phyloP scores from a whole-genome alignment of 2,329 filamentous ascomycete genomes.

The Ceratocystis lukuohia region DNA sequence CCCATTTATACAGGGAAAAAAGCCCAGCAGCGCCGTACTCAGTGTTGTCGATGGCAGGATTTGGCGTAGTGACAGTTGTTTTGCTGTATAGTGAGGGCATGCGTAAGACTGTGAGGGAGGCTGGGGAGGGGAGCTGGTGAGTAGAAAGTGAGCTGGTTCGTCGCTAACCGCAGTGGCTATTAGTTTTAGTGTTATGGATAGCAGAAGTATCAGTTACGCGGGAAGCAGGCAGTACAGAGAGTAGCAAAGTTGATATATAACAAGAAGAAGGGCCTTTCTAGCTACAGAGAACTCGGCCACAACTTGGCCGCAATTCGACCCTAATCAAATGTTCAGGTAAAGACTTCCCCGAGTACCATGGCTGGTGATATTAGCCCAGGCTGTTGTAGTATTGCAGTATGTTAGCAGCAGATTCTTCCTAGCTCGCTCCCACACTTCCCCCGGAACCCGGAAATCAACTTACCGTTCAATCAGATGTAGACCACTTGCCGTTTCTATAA shows the following conservation, averaged over 20 bases:
- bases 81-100: slow-evolving; percentile 29
- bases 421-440: neutral
- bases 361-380: neutral
- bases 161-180: neutral
- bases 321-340: no score
- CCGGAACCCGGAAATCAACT: slow-evolving; percentile 17
- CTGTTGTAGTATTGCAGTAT: neutral
- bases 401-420: neutral
- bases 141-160: neutral
- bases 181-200: neutral
- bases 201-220: neutral
- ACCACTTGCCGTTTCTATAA: slow-evolving; percentile 87
- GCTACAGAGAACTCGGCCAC: neutral
- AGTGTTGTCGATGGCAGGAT: slow-evolving; percentile 43
- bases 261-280: neutral
- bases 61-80: slow-evolving; percentile 43
- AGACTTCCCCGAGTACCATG: neutral
- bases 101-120: neutral
- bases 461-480: slow-evolving; percentile 94
- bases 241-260: neutral
- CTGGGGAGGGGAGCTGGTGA: neutral
- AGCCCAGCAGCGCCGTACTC: slow-evolving; percentile 43
- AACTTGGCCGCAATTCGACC: neutral
- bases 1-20: slow-evolving; percentile 41
- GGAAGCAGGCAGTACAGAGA: neutral